Conservation (phyloP, 2,329 filamentous ascomycete species). For the Neocatenulostroma microsporum region DNA sequence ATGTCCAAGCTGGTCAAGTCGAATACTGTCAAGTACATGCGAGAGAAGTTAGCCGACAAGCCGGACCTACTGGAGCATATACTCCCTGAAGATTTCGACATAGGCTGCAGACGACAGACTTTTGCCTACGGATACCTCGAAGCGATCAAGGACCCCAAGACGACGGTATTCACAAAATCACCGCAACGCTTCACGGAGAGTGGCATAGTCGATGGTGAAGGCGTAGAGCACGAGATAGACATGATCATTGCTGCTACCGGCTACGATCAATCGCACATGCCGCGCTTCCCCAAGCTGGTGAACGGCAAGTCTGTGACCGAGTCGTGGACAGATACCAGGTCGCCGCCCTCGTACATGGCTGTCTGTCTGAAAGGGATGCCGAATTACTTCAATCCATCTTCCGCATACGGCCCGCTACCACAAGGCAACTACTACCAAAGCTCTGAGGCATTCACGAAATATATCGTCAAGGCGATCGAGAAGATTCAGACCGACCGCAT, state of each 20-base stretch:
- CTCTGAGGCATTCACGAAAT: slow-evolving; percentile 12
- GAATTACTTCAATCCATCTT: slow-evolving; percentile 19
- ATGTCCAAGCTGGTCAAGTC: slow-evolving; percentile 10
- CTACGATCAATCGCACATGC: slow-evolving; percentile 17
- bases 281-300: slow-evolving; percentile 12
- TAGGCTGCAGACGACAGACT: slow-evolving; percentile 15
- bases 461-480: slow-evolving; percentile 17
- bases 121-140: slow-evolving; percentile 18
- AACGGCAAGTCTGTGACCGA: slow-evolving; percentile 13
- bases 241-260: slow-evolving; percentile 17
- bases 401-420: slow-evolving; percentile 15
- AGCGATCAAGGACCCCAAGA: slow-evolving; percentile 14
- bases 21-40: slow-evolving; percentile 16
- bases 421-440: slow-evolving; percentile 18
- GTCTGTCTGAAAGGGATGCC: slow-evolving; percentile 14
- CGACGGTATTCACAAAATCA: slow-evolving; percentile 10
- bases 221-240: slow-evolving; percentile 16
- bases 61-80: slow-evolving; percentile 15
- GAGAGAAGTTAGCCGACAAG: slow-evolving; percentile 12
- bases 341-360: slow-evolving; percentile 16
- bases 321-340: slow-evolving; percentile 4
- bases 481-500: slow-evolving; percentile 18
- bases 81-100: slow-evolving; percentile 15
- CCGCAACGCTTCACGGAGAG: slow-evolving; percentile 14
- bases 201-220: slow-evolving; percentile 14